A percentile compares a stretch with the other conserved stretches of the same genome.
These are phyloP conservation scores for Fonsecaea pedrosoi DNA, from an alignment of 2,329 filamentous ascomycete species.

Conservation along the genomic window DNA sequence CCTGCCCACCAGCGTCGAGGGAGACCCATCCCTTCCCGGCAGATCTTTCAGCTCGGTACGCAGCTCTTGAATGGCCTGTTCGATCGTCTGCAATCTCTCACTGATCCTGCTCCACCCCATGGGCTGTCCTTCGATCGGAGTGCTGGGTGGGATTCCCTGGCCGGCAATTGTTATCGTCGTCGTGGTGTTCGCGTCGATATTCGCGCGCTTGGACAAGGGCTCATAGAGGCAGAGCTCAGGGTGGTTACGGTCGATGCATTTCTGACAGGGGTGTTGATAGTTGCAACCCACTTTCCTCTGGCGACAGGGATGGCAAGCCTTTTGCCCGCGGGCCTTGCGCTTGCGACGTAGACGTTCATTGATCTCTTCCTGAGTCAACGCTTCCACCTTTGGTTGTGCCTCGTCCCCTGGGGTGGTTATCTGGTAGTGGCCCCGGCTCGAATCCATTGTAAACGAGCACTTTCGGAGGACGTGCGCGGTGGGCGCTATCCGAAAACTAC, in stretches of 20 bases:
- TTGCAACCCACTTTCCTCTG: constrained; percentile 49
- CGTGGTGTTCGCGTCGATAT: not conserved
- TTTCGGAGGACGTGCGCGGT: not conserved
- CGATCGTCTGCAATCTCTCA: constrained; percentile 5
- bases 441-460: not conserved
- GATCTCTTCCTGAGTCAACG: constrained; percentile 9
- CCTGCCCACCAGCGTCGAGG: not conserved
- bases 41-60: not conserved
- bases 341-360: constrained; percentile 33
- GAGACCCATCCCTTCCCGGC: not conserved
- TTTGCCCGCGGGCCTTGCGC: constrained; percentile 43
- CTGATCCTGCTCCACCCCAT: constrained; percentile 3
- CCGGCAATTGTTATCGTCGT: no score
- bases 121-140: not conserved
- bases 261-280: constrained; percentile 49
- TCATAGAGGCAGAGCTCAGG: constrained; percentile 56
- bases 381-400: not conserved
- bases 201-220: constrained; percentile 48
- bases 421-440: not conserved
- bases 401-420: constrained; percentile 2
- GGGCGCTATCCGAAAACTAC: not conserved
- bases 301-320: constrained; percentile 47
- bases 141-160: not conserved
- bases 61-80: constrained; percentile 6
- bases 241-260: constrained; percentile 56